Percentiles rank a stretch among this genome's conserved stretches.
These are phyloP conservation scores for Colletotrichum lentis DNA, from an alignment of 2,329 filamentous ascomycete genomes.

Conservation along the genomic window DNA sequence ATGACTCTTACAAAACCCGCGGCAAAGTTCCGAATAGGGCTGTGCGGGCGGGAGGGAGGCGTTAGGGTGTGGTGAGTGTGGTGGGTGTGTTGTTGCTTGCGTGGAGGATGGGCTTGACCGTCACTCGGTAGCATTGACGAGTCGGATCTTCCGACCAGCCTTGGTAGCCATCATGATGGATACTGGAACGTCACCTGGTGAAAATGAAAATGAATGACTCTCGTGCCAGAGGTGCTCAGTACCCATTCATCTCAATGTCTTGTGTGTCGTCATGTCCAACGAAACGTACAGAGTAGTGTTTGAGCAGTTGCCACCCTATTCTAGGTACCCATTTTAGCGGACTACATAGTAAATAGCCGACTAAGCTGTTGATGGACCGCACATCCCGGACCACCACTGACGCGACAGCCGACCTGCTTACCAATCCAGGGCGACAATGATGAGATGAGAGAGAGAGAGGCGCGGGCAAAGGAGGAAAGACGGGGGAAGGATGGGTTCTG, in stretches of 20 bases:
- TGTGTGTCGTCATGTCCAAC: not conserved
- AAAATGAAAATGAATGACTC: not conserved
- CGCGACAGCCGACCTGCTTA: constrained; percentile 24
- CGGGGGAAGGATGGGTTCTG: constrained; percentile 2
- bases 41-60: constrained; percentile 8
- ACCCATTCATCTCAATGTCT: not conserved
- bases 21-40: constrained; percentile 28
- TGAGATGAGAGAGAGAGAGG: too few relatives aligned
- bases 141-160: constrained; percentile 1
- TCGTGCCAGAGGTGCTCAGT: not conserved
- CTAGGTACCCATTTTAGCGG: not conserved
- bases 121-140: not conserved
- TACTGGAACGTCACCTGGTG: not conserved
- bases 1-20: constrained; percentile 33
- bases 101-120: not conserved
- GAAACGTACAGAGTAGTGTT: not conserved
- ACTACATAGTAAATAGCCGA: constrained; percentile 25
- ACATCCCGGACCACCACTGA: constrained; percentile 2
- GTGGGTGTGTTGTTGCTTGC: not conserved
- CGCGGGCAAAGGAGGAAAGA: not conserved
- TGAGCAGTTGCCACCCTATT: not conserved
- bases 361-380: not conserved
- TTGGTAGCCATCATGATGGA: not conserved
- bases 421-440: constrained; percentile 5
- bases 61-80: too few relatives aligned